Evolutionary conservation across 169 alveolate species (phyloP), one percentile per base, ranked within the genome.

Genomic region (Theileria annulata): DNA sequence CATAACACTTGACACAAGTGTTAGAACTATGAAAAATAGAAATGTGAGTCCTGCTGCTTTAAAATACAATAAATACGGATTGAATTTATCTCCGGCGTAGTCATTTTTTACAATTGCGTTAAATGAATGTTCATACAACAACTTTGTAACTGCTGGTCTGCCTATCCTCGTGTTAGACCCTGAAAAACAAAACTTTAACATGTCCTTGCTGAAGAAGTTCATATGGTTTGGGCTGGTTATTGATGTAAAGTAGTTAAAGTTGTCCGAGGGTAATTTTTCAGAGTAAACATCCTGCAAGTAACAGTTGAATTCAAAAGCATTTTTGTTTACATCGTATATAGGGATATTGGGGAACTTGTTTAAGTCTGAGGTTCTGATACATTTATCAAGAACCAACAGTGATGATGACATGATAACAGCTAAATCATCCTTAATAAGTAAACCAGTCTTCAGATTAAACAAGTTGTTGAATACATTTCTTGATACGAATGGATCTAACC

Each of bases 401-500:
- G 88, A 74, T 15, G 51, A n/a, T 3, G 88, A 48, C 60, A 80
- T 30, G 21, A 73, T 58, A 0, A 76, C 71, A 13, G 88, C 70
- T 0, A 82, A 51, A 49, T 82, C 88, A 21, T 75, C 88, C 58
- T 73, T 42, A 2, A 75, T 56, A 15, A 82, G 35, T 48, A 82
- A 5, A 0, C 88, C 88, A 4, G 73, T 37, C 6, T 67, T 66
- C 66, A 27, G 56, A 56, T 75, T 75, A 54, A 91, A 91, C 35
- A 91, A 79, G 37, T 91, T 91, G 67, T 87, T 67, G 67, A 91
- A 87, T 0, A 91, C 85, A n/a, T 83, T 19, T 30, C 48, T 71
- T 0, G 91, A 58, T 3, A 87, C 88, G 30, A 74, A 79, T 30
- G 92, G 92, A 58, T 91, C 94, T n/a, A 91, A 37, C 2, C 92